Conservation (phyloP, 805 yeast genomes). For the Isabelozyma rhagii region DNA sequence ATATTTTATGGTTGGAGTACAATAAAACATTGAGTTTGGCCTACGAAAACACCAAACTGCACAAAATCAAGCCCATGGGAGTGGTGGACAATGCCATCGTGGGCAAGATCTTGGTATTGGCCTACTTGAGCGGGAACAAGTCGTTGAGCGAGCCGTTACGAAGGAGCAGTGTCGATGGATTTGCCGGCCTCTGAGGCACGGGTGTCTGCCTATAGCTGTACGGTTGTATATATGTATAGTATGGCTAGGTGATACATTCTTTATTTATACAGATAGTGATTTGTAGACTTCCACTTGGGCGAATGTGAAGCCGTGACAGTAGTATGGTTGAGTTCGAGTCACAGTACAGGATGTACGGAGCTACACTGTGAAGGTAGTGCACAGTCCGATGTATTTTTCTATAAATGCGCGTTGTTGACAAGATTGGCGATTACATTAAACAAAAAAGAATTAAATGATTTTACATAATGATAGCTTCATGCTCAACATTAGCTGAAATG, state of each 20-base stretch:
- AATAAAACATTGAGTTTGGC: constrained; percentile 25
- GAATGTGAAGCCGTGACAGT: too few relatives aligned
- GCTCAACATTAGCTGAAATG: constrained; percentile 92
- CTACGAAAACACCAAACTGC: constrained; percentile 25
- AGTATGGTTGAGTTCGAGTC: too few relatives aligned
- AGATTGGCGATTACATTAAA: background rate
- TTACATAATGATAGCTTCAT: constrained; percentile 97
- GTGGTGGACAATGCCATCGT: constrained; percentile 57
- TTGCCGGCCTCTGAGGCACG: constrained; percentile 7
- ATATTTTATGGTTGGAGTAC: constrained; percentile 59
- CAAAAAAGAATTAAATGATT: background rate
- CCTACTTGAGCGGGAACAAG: constrained; percentile 67
- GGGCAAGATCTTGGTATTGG: constrained; percentile 65
- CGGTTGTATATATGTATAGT: background rate
- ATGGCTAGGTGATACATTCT: background rate
- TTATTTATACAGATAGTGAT: too few relatives aligned
- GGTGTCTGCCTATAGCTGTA: background rate
- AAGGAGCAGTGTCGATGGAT: constrained; percentile 38
- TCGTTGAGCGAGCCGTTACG: constrained; percentile 62
- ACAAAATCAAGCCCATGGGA: constrained; percentile 45
- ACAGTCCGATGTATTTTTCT: background rate
- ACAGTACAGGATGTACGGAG: too few relatives aligned
- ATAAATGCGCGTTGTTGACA: background rate
- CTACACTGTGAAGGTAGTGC: background rate
- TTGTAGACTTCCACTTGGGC: too few relatives aligned